Evolutionary conservation across 495 filamentous ascomycete genomes (phyloP).

Genomic region (Hypomontagnella submonticulosa): DNA sequence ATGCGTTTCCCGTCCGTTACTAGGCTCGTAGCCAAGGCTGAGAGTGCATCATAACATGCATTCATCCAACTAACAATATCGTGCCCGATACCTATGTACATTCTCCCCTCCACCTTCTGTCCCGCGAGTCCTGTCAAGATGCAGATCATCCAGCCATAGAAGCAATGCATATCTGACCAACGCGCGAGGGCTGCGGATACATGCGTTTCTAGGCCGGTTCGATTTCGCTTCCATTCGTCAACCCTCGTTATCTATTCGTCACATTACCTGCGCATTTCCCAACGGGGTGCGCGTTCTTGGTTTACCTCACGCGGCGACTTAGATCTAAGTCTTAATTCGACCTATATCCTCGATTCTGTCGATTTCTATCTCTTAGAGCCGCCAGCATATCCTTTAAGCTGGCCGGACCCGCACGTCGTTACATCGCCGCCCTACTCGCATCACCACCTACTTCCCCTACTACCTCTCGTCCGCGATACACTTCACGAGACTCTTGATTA

Average conservation of each 20-base stretch:
- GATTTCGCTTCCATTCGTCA: conserved; percentile 15
- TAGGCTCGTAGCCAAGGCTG: conserved; percentile 24
- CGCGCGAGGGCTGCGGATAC: conserved; percentile 36
- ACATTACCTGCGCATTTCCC: conserved; percentile 3
- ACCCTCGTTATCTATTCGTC: conserved; percentile 22
- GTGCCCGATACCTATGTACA: conserved; percentile 25
- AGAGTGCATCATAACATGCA: conserved; percentile 26
- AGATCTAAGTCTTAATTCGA: conserved; percentile 26
- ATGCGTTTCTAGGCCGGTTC: conserved; percentile 28
- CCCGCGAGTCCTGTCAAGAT: conserved; percentile 21
- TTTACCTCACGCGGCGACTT: conserved; percentile 7
- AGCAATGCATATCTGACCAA: conserved; percentile 24
- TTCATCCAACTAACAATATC: conserved; percentile 16
- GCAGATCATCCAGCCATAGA: conserved; percentile 22
- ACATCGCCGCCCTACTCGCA: neutral
- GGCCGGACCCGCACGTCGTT: too few species aligned
- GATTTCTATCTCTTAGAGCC: neutral
- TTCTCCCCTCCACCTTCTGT: conserved; percentile 10
- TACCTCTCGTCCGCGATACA: neutral
- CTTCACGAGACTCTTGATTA: neutral
- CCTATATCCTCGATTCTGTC: conserved; percentile 9
- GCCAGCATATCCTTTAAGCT: too few species aligned
- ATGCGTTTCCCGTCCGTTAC: conserved; percentile 10
- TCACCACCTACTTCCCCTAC: neutral
- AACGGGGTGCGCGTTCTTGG: conserved; percentile 2